Percentiles rank a stretch among this genome's conserved stretches.
These are phyloP conservation scores for Passiflora organensis DNA, from an alignment of 345 rosid genomes.

Conservation along the genomic window DNA sequence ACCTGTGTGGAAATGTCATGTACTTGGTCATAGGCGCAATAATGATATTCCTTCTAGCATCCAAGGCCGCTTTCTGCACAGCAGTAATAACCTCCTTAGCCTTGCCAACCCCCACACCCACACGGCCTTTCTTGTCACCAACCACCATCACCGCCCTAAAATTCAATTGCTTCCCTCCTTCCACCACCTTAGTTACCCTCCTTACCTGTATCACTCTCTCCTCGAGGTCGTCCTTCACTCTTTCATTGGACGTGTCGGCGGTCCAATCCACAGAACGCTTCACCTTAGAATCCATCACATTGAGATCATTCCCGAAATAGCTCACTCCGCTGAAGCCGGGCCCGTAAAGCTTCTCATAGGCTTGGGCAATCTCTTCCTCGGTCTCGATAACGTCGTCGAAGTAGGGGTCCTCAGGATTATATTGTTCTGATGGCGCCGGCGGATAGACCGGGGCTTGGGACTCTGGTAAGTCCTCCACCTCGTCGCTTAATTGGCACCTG, in stretches of 20 bases:
- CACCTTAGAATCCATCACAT: slow-evolving; percentile 71
- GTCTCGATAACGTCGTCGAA: slow-evolving; percentile 75
- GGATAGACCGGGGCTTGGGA: no score
- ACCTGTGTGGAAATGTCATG: slow-evolving; percentile 86
- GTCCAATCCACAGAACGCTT: no score
- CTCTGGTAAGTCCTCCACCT: no score
- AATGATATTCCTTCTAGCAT: slow-evolving; percentile 73
- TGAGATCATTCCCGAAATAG: slow-evolving; percentile 49
- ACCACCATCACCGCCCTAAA: slow-evolving; percentile 80
- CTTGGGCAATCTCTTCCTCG: slow-evolving; percentile 67
- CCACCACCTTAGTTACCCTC: slow-evolving; percentile 84
- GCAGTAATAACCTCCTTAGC: slow-evolving; percentile 77
- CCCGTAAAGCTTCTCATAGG: slow-evolving; percentile 74
- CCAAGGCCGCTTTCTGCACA: slow-evolving; percentile 66
- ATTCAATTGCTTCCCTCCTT: slow-evolving; percentile 83
- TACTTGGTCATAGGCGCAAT: slow-evolving; percentile 86
- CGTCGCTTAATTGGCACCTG: slow-evolving; percentile 31
- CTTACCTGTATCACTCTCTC: slow-evolving; percentile 85
- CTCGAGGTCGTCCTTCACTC: slow-evolving; percentile 76
- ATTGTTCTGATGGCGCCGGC: no score
- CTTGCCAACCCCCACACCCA: slow-evolving; percentile 86
- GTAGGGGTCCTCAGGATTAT: no score
- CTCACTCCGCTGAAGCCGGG: slow-evolving; percentile 69
- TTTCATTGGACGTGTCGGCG: no score
- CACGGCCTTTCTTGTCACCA: slow-evolving; percentile 75